Evolutionary conservation across 2,329 filamentous ascomycete species (phyloP).

Genomic region (Pseudogymnoascus sp.): DNA sequence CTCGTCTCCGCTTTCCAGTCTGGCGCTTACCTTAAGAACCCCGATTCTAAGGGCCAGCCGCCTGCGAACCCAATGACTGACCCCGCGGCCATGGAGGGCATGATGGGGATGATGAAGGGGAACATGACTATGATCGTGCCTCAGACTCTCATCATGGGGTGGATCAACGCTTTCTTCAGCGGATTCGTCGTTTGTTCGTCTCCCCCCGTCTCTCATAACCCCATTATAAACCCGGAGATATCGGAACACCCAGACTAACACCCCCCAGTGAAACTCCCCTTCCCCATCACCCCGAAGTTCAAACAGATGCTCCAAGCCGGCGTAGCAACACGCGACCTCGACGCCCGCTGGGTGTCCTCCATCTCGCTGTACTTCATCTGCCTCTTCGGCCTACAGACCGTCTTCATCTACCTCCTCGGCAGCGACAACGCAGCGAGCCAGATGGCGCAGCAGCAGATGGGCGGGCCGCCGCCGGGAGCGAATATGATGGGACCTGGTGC

Average conservation of each 20-base stretch:
- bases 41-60: slow-evolving; percentile 75
- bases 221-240: too few species aligned
- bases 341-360: slow-evolving; percentile 97
- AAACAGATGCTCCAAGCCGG: slow-evolving; percentile 99
- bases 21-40: slow-evolving; percentile 83
- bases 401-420: slow-evolving; percentile 93
- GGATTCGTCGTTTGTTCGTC: slow-evolving; percentile 89
- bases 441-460: slow-evolving; percentile 76
- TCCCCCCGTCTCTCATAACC: slow-evolving; percentile 10
- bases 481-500: slow-evolving; percentile 86
- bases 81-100: slow-evolving; percentile 94
- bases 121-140: slow-evolving; percentile 99
- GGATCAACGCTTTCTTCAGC: slow-evolving; percentile 99
- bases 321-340: slow-evolving; percentile 89
- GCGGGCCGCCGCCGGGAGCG: slow-evolving; percentile 44
- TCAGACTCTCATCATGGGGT: slow-evolving; percentile 98
- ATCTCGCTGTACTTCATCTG: slow-evolving; percentile 99
- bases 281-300: slow-evolving; percentile 96
- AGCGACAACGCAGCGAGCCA: slow-evolving; percentile 94
- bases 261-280: slow-evolving; percentile 76
- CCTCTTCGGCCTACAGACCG: slow-evolving; percentile 89
- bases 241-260: neutral
- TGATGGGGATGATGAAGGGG: slow-evolving; percentile 99
- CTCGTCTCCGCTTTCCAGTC: slow-evolving; percentile 77
- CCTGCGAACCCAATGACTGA: slow-evolving; percentile 92